Evolutionary conservation across 805 yeast genomes (phyloP).

Genomic region (Starmerella stigmatis): DNA sequence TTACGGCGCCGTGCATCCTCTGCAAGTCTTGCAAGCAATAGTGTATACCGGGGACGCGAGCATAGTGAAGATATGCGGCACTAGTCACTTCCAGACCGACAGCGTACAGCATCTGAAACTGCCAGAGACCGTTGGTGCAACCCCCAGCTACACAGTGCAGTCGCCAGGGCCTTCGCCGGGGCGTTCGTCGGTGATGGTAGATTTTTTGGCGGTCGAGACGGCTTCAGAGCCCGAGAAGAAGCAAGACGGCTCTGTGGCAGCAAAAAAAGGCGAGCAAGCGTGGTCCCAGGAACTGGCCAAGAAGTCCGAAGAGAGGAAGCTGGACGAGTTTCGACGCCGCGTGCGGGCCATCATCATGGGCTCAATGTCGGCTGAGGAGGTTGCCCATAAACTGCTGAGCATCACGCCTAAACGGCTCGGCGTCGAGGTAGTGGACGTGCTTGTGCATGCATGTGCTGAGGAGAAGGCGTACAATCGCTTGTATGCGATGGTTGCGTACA

Average conservation of each 20-base stretch:
- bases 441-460: constrained; percentile 72
- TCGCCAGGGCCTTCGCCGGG: too few species aligned
- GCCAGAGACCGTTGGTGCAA: neutral
- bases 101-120: constrained; percentile 9
- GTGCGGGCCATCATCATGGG: constrained; percentile 46
- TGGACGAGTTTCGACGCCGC: neutral
- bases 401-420: constrained; percentile 34
- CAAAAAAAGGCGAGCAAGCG: neutral
- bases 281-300: neutral
- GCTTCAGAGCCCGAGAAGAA: neutral
- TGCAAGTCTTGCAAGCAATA: constrained; percentile 10
- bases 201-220: neutral
- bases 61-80: constrained; percentile 11
- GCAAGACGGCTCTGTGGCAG: too few species aligned
- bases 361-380: constrained; percentile 84
- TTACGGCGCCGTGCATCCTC: constrained; percentile 10
- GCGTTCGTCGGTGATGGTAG: neutral
- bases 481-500: constrained; percentile 67
- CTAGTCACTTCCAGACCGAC: constrained; percentile 9
- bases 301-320: neutral
- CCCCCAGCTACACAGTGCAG: neutral
- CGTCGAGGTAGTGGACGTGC: constrained; percentile 53
- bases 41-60: neutral
- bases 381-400: constrained; percentile 67
- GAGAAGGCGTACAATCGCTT: constrained; percentile 79